These are phyloP conservation scores for Triangularia verruculosa DNA, from an alignment of 2,329 filamentous ascomycete species.

Conservation along the genomic window DNA sequence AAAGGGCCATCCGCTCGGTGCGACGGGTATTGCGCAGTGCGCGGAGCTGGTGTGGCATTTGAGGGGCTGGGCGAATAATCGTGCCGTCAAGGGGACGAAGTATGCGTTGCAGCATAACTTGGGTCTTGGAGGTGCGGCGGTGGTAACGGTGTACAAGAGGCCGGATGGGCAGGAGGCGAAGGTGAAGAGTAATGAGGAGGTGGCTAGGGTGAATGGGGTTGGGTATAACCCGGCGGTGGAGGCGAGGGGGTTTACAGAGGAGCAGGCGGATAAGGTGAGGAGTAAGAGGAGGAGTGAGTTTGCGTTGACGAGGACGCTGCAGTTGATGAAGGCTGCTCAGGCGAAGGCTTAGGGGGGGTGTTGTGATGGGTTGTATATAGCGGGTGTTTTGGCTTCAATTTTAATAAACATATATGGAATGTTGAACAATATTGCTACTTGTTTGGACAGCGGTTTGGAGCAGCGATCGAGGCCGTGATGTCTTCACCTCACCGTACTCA, in stretches of 20 bases:
- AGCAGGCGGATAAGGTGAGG: constrained; percentile 68
- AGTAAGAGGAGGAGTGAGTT: constrained; percentile 64
- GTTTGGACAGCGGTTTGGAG: too few relatives aligned
- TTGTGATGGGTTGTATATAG: neutral
- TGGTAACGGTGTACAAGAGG: constrained; percentile 84
- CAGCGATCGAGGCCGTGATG: too few relatives aligned
- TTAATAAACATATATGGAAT: neutral
- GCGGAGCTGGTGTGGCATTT: constrained; percentile 95
- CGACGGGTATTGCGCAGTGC: constrained; percentile 92
- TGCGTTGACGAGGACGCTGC: constrained; percentile 71
- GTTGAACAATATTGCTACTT: too few relatives aligned
- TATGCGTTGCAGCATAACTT: constrained; percentile 89
- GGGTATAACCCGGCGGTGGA: constrained; percentile 91
- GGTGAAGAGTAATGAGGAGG: constrained; percentile 57
- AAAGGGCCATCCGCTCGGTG: constrained; percentile 92
- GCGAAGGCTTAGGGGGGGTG: constrained; percentile 31
- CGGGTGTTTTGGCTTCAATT: neutral
- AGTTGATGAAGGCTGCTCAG: constrained; percentile 60
- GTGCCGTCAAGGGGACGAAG: constrained; percentile 64
- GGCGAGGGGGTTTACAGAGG: constrained; percentile 82
- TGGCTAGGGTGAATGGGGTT: constrained; percentile 65
- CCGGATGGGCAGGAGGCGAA: constrained; percentile 69
- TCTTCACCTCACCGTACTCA: too few relatives aligned
- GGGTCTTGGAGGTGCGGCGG: constrained; percentile 84
- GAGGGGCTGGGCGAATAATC: constrained; percentile 93